Evolutionary conservation across 768 basidiomycete genomes (phyloP).

Genomic region (Trametes sanguinea): DNA sequence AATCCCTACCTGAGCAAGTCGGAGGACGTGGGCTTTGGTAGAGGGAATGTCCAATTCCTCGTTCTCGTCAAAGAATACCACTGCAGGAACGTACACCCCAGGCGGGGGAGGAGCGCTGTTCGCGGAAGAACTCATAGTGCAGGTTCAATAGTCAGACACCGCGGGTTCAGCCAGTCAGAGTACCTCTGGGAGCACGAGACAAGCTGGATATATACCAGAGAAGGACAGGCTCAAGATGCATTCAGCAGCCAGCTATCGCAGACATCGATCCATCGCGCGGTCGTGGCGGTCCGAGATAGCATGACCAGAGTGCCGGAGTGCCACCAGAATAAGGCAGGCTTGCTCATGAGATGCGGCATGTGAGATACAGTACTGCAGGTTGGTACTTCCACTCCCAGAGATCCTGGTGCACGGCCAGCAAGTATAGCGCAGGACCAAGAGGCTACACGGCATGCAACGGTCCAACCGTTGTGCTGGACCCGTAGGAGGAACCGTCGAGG

Average conservation of each 20-base stretch:
- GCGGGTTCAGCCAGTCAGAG: neutral
- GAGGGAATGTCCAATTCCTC: slow-evolving; percentile 70
- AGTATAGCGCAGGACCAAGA: too few relatives aligned
- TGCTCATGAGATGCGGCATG: neutral
- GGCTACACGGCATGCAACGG: neutral
- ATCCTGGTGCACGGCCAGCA: neutral
- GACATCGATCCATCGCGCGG: slow-evolving; percentile 2
- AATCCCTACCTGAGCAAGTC: slow-evolving; percentile 62
- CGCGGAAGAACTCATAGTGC: slow-evolving; percentile 3
- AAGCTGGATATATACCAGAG: neutral
- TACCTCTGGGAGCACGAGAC: too few relatives aligned
- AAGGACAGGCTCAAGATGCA: neutral
- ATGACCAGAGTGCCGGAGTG: neutral
- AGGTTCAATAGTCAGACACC: neutral
- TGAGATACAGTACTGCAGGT: neutral
- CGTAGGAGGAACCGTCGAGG: neutral
- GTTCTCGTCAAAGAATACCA: slow-evolving; percentile 69
- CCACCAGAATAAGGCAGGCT: slow-evolving; percentile 1
- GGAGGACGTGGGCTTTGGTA: slow-evolving; percentile 68
- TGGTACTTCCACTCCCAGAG: neutral
- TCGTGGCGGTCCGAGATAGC: neutral
- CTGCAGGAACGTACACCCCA: slow-evolving; percentile 78
- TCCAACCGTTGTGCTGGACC: neutral
- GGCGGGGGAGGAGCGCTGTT: slow-evolving; percentile 51
- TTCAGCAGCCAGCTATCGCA: slow-evolving; percentile 1